Conservation (phyloP, 257 asterid species). For the Agastache rugosa region DNA sequence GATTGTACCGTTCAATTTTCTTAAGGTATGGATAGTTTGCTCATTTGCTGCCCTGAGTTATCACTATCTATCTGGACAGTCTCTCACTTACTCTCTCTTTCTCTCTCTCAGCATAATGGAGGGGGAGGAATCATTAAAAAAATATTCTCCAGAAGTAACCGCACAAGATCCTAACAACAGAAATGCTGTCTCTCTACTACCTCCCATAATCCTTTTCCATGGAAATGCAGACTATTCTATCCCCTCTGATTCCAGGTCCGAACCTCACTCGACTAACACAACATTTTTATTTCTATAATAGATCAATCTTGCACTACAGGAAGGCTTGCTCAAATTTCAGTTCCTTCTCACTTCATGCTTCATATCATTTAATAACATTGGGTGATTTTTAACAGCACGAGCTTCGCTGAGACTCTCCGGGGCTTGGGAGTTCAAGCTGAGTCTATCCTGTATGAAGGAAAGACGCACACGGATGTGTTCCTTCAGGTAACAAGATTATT, state of each 20-base stretch:
- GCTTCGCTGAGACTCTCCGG: constrained; percentile 78
- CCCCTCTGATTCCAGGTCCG: constrained; percentile 82
- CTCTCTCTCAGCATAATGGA: constrained; percentile 80
- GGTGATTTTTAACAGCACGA: constrained; percentile 53
- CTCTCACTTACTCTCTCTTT: constrained; percentile 4
- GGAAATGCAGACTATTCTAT: constrained; percentile 95
- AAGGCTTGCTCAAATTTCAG: not conserved
- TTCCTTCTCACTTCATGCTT: not conserved
- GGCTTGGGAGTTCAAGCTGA: constrained; percentile 78
- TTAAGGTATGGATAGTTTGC: constrained; percentile 53
- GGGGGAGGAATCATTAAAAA: constrained; percentile 78
- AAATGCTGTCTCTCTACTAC: constrained; percentile 72
- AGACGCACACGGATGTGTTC: constrained; percentile 92
- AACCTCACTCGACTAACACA: constrained; percentile 6
- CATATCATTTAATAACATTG: not conserved
- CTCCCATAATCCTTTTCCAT: constrained; percentile 85
- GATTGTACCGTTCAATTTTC: constrained; percentile 79
- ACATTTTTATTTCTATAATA: not conserved
- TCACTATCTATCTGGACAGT: not conserved
- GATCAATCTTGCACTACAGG: not conserved
- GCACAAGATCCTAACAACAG: constrained; percentile 66
- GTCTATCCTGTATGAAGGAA: constrained; percentile 84
- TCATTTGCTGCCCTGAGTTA: constrained; percentile 2
- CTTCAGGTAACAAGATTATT: constrained; percentile 65
- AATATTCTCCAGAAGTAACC: constrained; percentile 81